A percentile compares a stretch with the other conserved stretches of the same genome.
Conservation (phyloP, 139 green algal genomes). For the Pleodorina starrii region DNA sequence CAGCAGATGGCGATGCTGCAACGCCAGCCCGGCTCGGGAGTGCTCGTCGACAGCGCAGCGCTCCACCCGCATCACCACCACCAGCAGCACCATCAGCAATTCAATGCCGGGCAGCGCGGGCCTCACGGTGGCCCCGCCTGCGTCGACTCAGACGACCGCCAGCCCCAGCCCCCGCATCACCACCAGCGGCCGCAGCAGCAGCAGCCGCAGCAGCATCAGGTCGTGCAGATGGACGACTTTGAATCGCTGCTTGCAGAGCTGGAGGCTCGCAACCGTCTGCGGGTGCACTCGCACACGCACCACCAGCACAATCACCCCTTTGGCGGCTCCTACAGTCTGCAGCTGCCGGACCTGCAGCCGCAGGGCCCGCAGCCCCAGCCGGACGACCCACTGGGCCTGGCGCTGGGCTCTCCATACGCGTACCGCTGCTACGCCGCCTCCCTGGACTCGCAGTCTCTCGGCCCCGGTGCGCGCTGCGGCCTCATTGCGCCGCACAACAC, state of each 20-base stretch:
- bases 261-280: background rate
- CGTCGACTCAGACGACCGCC: too few relatives aligned
- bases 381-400: background rate
- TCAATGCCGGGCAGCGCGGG: background rate
- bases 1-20: background rate
- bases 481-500: constrained; percentile 2
- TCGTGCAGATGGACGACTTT: background rate
- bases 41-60: too few relatives aligned
- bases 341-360: background rate
- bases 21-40: too few relatives aligned
- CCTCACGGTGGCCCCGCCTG: too few relatives aligned
- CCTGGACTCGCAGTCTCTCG: background rate
- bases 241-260: constrained; percentile 2
- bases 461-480: background rate
- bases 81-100: background rate
- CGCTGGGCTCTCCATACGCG: background rate
- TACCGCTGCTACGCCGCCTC: background rate
- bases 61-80: too few relatives aligned
- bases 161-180: too few relatives aligned
- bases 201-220: background rate
- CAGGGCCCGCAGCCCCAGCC: background rate
- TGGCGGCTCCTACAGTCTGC: background rate
- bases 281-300: background rate
- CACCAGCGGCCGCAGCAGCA: background rate
- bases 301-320: background rate